Evolutionary conservation across 306 rosid species (phyloP).

Genomic region (Malus fusca): DNA sequence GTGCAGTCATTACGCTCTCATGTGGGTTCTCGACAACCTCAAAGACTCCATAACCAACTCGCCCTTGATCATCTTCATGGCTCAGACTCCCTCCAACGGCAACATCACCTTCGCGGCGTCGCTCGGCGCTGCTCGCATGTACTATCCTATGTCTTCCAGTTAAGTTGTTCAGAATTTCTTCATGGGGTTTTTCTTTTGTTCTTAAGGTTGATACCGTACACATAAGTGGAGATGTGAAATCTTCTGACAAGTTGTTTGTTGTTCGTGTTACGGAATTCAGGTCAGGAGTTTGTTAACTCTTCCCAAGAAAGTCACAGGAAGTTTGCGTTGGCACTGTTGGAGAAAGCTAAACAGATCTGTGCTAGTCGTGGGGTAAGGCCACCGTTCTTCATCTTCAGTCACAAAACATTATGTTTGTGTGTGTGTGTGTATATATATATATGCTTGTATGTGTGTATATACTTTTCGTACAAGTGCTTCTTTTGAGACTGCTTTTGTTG

Average conservation of each 20-base stretch:
- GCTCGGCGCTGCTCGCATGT: conserved; percentile 41
- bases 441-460: no score
- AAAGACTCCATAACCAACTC: conserved; percentile 28
- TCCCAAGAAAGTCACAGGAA: conserved; percentile 32
- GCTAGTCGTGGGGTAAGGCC: conserved; percentile 35
- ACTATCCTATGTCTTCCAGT: conserved; percentile 29
- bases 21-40: conserved; percentile 42
- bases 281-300: conserved; percentile 20
- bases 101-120: conserved; percentile 22
- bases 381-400: background rate
- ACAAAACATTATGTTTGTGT: background rate
- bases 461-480: no score
- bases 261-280: conserved; percentile 12
- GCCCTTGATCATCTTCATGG: conserved; percentile 36
- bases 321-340: conserved; percentile 30
- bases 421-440: no score
- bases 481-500: no score
- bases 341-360: conserved; percentile 43
- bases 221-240: background rate
- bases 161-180: conserved; percentile 11
- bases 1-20: conserved; percentile 32
- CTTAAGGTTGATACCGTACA: background rate
- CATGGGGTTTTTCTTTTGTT: background rate
- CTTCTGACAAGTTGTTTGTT: background rate
- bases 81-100: conserved; percentile 24